Conservation (phyloP, 345 rosid species). For the Reutealis trisperma region DNA sequence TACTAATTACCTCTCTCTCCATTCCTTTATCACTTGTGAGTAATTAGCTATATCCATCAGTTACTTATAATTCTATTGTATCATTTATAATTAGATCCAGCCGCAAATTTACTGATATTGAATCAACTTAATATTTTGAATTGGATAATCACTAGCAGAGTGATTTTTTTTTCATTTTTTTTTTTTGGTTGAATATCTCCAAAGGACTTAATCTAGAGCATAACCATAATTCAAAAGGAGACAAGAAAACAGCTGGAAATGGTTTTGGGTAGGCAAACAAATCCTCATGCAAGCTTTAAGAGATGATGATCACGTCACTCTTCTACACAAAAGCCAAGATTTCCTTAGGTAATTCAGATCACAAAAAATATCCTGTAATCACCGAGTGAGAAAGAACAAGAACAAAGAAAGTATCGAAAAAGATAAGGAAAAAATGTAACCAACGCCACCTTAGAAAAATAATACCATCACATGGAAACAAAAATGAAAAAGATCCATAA, state of each 20-base stretch:
- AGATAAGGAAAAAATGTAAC: not conserved
- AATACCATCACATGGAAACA: not conserved
- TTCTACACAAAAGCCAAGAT: not conserved
- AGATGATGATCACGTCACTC: slow-evolving; percentile 12
- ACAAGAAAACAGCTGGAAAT: slow-evolving; percentile 13
- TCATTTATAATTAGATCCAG: not conserved
- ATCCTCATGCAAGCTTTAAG: not conserved
- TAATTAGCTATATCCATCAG: too few relatives aligned
- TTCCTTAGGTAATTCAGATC: slow-evolving; percentile 1
- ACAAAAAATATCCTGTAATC: not conserved
- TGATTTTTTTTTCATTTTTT: too few relatives aligned
- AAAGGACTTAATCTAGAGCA: not conserved
- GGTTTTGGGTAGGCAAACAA: not conserved
- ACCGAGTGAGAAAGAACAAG: not conserved
- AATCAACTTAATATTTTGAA: not conserved
- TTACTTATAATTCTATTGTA: too few relatives aligned
- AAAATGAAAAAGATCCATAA: not conserved
- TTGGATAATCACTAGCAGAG: too few relatives aligned
- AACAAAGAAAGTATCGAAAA: not conserved
- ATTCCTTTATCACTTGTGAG: too few relatives aligned
- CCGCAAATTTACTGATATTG: not conserved
- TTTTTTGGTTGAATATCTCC: too few relatives aligned
- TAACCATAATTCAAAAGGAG: not conserved
- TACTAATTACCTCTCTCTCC: too few relatives aligned
- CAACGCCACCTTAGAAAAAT: not conserved